A percentile compares a stretch with the other conserved stretches of the same genome.
These are phyloP conservation scores for Penium margaritaceum DNA, from an alignment of 139 green algal genomes.

Conservation along the genomic window DNA sequence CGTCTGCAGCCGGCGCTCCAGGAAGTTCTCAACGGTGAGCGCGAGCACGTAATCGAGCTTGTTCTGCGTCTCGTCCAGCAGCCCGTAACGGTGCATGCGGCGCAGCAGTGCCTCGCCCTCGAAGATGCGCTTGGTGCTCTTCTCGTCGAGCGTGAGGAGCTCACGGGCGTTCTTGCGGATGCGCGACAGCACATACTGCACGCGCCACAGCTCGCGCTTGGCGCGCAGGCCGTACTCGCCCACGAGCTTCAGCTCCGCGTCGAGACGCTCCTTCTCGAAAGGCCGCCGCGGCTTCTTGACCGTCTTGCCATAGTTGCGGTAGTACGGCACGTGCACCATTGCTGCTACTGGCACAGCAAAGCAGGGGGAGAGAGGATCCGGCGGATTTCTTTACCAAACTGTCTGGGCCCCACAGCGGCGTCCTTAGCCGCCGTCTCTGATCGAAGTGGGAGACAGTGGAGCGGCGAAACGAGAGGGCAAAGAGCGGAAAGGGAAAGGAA, in stretches of 20 bases:
- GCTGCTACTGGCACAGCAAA: too few relatives aligned
- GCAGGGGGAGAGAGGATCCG: too few relatives aligned
- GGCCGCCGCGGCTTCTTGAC: constrained; percentile 97
- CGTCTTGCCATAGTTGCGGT: constrained; percentile 95
- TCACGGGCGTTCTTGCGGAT: constrained; percentile 85
- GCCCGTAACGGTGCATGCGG: constrained; percentile 93
- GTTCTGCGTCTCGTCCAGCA: constrained; percentile 77
- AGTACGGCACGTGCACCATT: too few relatives aligned
- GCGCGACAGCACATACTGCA: constrained; percentile 74
- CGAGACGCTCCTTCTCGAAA: constrained; percentile 99
- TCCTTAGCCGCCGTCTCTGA: too few relatives aligned
- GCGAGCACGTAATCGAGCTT: constrained; percentile 99
- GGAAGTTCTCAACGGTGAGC: constrained; percentile 77
- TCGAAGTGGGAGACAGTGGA: too few relatives aligned
- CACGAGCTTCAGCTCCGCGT: constrained; percentile 97
- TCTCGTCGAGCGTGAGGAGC: constrained; percentile 93
- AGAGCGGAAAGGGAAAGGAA: too few relatives aligned
- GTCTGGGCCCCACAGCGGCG: too few relatives aligned
- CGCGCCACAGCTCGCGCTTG: constrained; percentile 99
- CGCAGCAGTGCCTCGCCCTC: constrained; percentile 75
- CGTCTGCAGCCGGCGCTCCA: constrained; percentile 88
- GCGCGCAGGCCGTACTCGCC: constrained; percentile 97
- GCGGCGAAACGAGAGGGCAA: too few relatives aligned
- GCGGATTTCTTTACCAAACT: too few relatives aligned
- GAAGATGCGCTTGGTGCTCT: constrained; percentile 90